phyloP scores from a whole-genome alignment of 805 yeast genomes.

The Torulaspora gathmanii region DNA sequence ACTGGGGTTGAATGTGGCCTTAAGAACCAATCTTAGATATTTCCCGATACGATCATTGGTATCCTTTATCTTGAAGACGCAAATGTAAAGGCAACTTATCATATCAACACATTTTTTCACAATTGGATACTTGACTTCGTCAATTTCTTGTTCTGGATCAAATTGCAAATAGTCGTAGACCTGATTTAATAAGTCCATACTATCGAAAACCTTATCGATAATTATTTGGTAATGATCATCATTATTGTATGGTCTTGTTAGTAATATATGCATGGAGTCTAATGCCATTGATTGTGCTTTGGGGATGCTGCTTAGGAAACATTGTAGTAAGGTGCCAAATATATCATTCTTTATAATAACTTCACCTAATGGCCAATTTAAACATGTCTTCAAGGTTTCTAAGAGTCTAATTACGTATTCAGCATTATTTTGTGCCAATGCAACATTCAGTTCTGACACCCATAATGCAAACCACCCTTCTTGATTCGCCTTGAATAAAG shows the following conservation, averaged over 20 bases:
- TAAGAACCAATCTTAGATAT: conserved; percentile 69
- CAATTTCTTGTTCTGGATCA: conserved; percentile 60
- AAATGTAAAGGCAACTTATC: conserved; percentile 44
- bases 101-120: conserved; percentile 88
- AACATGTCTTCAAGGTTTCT: conserved; percentile 80
- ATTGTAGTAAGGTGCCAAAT: conserved; percentile 54
- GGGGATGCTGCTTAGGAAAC: conserved; percentile 56
- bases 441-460: conserved; percentile 50
- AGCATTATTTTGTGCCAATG: conserved; percentile 38
- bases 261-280: conserved; percentile 84
- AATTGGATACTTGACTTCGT: conserved; percentile 74
- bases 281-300: conserved; percentile 76
- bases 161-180: conserved; percentile 54
- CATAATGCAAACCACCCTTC: conserved; percentile 88
- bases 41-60: conserved; percentile 53
- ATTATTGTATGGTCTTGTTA: conserved; percentile 68
- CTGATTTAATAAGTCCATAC: conserved; percentile 61
- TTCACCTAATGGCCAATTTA: conserved; percentile 85
- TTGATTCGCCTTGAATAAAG: conserved; percentile 55
- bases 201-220: conserved; percentile 77
- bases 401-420: conserved; percentile 62
- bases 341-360: conserved; percentile 65
- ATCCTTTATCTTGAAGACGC: conserved; percentile 55
- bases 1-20: conserved; percentile 79
- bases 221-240: conserved; percentile 69